These are phyloP conservation scores for Russula dissimulans DNA, from an alignment of 768 basidiomycete species.

Conservation along the genomic window DNA sequence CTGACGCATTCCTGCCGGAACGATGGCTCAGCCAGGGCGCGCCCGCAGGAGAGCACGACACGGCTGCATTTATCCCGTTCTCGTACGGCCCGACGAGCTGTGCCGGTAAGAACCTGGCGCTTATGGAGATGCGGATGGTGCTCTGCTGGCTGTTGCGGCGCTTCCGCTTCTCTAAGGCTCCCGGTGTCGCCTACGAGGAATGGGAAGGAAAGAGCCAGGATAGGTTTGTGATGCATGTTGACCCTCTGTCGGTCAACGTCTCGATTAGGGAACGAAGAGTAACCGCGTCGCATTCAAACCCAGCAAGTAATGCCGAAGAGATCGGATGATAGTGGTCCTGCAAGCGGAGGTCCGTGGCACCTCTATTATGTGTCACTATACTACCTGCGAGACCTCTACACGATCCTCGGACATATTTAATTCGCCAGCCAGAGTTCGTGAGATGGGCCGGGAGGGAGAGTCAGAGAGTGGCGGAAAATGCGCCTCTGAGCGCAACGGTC, in stretches of 20 bases:
- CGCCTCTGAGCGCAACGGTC: too few relatives aligned
- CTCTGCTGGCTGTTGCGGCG: conserved; percentile 30
- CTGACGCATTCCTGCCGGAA: conserved; percentile 13
- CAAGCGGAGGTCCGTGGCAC: too few relatives aligned
- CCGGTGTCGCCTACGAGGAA: not conserved
- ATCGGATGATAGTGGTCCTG: too few relatives aligned
- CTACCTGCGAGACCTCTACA: too few relatives aligned
- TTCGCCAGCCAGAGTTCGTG: too few relatives aligned
- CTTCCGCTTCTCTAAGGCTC: conserved; percentile 24
- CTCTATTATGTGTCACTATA: too few relatives aligned
- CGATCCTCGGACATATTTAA: too few relatives aligned
- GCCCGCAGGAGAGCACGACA: conserved; percentile 21
- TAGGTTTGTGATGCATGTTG: conserved; percentile 8
- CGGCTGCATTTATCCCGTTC: conserved; percentile 34
- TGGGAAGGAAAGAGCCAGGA: conserved; percentile 11
- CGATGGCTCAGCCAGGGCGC: conserved; percentile 6
- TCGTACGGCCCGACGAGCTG: conserved; percentile 36
- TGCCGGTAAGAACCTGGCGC: conserved; percentile 35
- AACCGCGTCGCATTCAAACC: too few relatives aligned
- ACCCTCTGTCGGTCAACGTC: not conserved
- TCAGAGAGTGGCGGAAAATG: too few relatives aligned
- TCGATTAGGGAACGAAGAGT: not conserved
- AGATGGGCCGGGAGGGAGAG: too few relatives aligned
- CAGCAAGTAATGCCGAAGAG: too few relatives aligned
- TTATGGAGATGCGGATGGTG: conserved; percentile 34